Conservation (phyloP, 306 rosid species). For the Citrullus colocynthis region DNA sequence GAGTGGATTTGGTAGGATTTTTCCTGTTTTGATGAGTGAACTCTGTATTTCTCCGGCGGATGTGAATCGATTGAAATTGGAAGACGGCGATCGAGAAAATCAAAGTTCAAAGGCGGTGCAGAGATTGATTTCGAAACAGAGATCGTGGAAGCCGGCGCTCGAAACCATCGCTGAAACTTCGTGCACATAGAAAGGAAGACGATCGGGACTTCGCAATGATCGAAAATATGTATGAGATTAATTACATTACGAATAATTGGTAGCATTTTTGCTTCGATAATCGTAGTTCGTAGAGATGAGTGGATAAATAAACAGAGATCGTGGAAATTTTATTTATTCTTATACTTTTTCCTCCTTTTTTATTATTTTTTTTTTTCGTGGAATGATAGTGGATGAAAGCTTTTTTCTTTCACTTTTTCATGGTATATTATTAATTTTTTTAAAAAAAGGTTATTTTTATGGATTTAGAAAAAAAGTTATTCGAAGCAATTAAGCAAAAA, state of each 20-base stretch:
- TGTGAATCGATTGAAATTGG: conserved; percentile 19
- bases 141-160: conserved; percentile 83
- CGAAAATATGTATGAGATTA: neutral
- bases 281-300: neutral
- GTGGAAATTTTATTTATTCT: neutral
- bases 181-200: neutral
- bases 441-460: no score
- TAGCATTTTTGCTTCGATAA: neutral
- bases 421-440: no score
- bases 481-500: no score
- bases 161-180: conserved; percentile 74
- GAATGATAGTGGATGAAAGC: no score
- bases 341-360: neutral
- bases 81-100: neutral
- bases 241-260: neutral
- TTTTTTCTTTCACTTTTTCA: no score
- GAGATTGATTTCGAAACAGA: conserved; percentile 48
- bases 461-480: no score
- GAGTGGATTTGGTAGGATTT: conserved; percentile 50
- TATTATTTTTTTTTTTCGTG: no score
- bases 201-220: neutral
- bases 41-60: conserved; percentile 48
- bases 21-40: conserved; percentile 44
- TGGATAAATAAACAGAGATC: neutral
- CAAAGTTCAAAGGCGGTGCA: conserved; percentile 18